These are phyloP conservation scores for Trypanosoma cruzi DNA, from an alignment of 208 protist species.

Conservation along the genomic window DNA sequence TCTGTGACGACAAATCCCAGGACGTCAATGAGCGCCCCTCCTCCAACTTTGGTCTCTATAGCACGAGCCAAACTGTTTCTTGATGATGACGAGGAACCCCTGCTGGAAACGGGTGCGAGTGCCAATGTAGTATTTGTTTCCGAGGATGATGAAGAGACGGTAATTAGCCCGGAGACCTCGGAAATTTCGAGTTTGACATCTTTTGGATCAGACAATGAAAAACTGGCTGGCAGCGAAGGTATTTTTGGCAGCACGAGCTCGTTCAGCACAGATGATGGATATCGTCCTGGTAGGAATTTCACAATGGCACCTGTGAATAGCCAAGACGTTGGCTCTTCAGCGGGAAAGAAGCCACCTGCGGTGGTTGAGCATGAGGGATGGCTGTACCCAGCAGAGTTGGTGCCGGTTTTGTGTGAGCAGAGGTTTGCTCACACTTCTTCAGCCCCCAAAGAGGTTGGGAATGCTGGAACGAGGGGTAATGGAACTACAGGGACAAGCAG, in stretches of 20 bases:
- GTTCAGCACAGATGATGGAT: background rate
- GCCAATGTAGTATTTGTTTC: conserved; percentile 12
- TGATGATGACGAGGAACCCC: background rate
- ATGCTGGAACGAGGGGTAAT: no score
- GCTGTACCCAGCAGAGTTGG: conserved; percentile 55
- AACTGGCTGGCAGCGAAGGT: background rate
- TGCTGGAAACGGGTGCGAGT: background rate
- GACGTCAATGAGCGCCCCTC: background rate
- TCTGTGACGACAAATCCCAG: background rate
- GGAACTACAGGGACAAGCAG: background rate
- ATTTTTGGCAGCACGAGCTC: background rate
- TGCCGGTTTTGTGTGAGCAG: conserved; percentile 14
- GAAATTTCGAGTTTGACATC: conserved; percentile 19
- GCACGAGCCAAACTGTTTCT: conserved; percentile 12
- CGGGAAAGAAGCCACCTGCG: background rate
- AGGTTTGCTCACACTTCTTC: background rate
- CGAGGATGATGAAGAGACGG: background rate
- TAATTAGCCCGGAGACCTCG: background rate
- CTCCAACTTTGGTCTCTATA: background rate
- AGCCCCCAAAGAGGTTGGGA: background rate
- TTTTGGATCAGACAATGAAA: background rate
- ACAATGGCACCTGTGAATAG: background rate
- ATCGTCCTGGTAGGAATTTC: background rate
- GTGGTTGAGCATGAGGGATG: conserved; percentile 67
- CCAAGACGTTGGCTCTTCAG: background rate